Evolutionary conservation across 495 filamentous ascomycete species (phyloP).

Genomic region (Venustampulla echinocandica): DNA sequence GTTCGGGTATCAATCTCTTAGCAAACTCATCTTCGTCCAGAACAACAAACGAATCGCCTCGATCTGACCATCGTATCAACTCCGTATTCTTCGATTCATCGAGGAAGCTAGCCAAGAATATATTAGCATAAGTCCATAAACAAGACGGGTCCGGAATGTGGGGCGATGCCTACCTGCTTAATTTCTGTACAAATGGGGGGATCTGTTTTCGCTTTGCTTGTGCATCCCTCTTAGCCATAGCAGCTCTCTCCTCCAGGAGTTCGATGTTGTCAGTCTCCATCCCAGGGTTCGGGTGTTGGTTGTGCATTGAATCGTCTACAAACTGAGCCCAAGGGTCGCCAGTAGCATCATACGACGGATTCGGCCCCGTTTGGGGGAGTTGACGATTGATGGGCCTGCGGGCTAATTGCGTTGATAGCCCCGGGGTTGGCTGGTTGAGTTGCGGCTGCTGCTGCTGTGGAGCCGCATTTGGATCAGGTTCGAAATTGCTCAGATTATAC

Average conservation of each 20-base stretch:
- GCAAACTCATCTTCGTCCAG: constrained; percentile 98
- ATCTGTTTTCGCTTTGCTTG: constrained; percentile 86
- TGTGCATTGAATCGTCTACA: constrained; percentile 34
- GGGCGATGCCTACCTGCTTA: constrained; percentile 68
- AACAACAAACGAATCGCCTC: constrained; percentile 93
- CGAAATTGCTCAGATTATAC: constrained; percentile 27
- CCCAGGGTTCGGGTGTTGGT: constrained; percentile 26
- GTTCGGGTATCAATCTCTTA: constrained; percentile 89
- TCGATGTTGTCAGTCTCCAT: constrained; percentile 62
- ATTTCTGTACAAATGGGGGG: constrained; percentile 94
- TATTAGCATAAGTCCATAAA: constrained; percentile 11
- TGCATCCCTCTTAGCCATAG: constrained; percentile 71
- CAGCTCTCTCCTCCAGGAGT: constrained; percentile 64
- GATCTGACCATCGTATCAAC: constrained; percentile 93
- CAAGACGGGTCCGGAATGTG: background rate
- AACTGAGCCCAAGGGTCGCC: constrained; percentile 40
- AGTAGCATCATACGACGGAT: constrained; percentile 35
- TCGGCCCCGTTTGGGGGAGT: constrained; percentile 39
- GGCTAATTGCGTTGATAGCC: constrained; percentile 55
- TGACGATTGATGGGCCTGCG: constrained; percentile 57
- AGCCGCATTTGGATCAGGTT: constrained; percentile 22
- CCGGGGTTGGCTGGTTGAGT: constrained; percentile 27
- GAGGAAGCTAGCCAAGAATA: constrained; percentile 57
- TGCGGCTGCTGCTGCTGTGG: constrained; percentile 36
- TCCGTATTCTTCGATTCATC: constrained; percentile 87